A percentile compares a stretch with the other conserved stretches of the same genome.
phyloP scores from a whole-genome alignment of 495 filamentous ascomycete genomes.

The Xylaria nigripes region DNA sequence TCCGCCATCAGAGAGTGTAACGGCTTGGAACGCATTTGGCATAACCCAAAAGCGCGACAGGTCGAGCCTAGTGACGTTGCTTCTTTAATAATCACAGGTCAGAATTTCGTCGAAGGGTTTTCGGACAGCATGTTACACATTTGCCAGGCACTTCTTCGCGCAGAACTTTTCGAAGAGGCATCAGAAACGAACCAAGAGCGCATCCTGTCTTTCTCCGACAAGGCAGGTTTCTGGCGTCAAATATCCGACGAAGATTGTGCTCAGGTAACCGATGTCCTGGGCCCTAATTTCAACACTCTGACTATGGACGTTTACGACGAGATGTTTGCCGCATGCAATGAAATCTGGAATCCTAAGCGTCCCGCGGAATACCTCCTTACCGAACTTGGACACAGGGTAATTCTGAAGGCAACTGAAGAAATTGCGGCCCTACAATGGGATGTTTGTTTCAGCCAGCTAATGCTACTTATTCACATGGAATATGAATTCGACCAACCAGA shows the following conservation, averaged over 20 bases:
- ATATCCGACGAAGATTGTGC: conserved; percentile 62
- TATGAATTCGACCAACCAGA: conserved; percentile 64
- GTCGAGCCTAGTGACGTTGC: conserved; percentile 30
- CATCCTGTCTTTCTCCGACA: conserved; percentile 63
- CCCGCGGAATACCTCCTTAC: conserved; percentile 46
- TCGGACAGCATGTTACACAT: conserved; percentile 53
- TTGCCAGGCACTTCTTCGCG: conserved; percentile 50
- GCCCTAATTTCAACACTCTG: conserved; percentile 46
- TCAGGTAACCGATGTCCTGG: conserved; percentile 47
- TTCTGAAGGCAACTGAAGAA: conserved; percentile 72
- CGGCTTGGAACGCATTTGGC: conserved; percentile 58
- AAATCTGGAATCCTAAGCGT: conserved; percentile 19
- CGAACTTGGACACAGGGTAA: conserved; percentile 60
- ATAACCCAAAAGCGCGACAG: conserved; percentile 42
- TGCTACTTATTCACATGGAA: conserved; percentile 77
- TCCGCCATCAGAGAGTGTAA: conserved; percentile 73
- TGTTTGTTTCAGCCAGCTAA: conserved; percentile 69
- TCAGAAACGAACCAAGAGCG: conserved; percentile 57
- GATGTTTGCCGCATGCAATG: conserved; percentile 30
- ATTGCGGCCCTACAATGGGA: conserved; percentile 58
- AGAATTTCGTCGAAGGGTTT: conserved; percentile 52
- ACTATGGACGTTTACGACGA: conserved; percentile 47
- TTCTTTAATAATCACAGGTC: conserved; percentile 49
- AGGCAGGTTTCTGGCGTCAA: conserved; percentile 60
- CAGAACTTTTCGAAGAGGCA: conserved; percentile 63